phyloP scores from a whole-genome alignment of 106 monocot genomes.

The Dioscorea dumetorum region DNA sequence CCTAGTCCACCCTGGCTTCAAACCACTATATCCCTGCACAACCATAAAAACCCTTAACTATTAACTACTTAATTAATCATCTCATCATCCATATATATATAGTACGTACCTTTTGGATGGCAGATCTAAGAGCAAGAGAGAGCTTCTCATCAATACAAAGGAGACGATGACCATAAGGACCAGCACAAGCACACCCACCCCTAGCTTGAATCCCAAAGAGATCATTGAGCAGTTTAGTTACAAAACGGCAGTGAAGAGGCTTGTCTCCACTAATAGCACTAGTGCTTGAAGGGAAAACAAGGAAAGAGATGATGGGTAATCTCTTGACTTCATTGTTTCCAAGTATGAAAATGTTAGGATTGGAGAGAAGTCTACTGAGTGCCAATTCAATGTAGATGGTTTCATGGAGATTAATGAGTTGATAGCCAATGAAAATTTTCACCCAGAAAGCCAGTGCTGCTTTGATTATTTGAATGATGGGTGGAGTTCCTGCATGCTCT shows the following conservation, averaged over 20 bases:
- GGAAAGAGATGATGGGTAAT: conserved; percentile 43
- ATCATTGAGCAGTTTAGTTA: conserved; percentile 40
- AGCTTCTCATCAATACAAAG: conserved; percentile 18
- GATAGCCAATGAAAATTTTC: conserved; percentile 23
- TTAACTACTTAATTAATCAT: not conserved
- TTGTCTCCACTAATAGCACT: not conserved
- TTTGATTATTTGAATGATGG: conserved; percentile 36
- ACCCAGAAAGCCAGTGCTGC: conserved; percentile 39
- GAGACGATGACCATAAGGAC: conserved; percentile 38
- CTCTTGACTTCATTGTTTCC: conserved; percentile 16
- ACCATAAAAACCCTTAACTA: not conserved
- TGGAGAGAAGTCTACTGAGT: conserved; percentile 8
- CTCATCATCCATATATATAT: not conserved
- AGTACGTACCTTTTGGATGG: conserved; percentile 21
- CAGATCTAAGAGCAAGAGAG: conserved; percentile 21
- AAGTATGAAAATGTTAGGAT: conserved; percentile 14
- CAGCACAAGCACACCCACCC: conserved; percentile 42
- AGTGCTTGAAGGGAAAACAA: conserved; percentile 12
- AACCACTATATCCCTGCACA: conserved; percentile 25
- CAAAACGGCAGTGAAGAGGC: conserved; percentile 41
- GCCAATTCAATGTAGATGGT: conserved; percentile 9
- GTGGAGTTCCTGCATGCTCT: conserved; percentile 48
- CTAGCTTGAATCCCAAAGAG: conserved; percentile 48
- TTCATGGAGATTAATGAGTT: conserved; percentile 19
- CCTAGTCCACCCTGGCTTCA: conserved; percentile 48